Evolutionary conservation across 2,329 filamentous ascomycete genomes (phyloP), one percentile per base, ranked within the genome.

Genomic region (Bimuria novae-zelandiae): DNA sequence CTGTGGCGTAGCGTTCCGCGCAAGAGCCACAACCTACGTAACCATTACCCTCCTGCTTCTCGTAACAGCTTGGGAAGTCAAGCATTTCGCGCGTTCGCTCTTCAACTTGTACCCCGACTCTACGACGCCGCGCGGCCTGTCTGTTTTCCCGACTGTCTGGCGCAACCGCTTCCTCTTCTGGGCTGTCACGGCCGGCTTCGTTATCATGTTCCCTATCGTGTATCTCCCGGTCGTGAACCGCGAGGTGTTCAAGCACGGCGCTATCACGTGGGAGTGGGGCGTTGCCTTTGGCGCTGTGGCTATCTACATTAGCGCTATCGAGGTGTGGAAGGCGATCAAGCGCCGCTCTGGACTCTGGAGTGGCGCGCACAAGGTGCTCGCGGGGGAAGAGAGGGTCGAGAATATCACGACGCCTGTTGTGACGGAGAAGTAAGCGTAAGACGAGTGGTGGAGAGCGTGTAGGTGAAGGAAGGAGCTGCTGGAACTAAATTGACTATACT

Each of bases 21-120:
- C 88, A 1, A 84, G 77, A 17, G 76, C 75, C 1, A 78, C 77
- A 0, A 76, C 76, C 0, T 79, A 77, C 65, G 69, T 72, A 0
- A 76, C 75, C 17, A 74, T 79, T 11, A 78, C 77, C 0, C 71
- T 76, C 3, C 63, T 78, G 0, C 70, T 78, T 8, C 75, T 77
- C 19, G 68, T 78, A 58, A 78, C 76, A n/a, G 77, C 77, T 2
- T 78, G 76, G 76, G 76, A 79, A 61, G 76, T 78, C 52, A 79
- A 78, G 57, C 75, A 78, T 52, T 75, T 79, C 30, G 69, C 73
- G 12, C 72, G 75, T 39, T 71, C 69, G 7, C 63, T 79, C 3
- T 79, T 79, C 67, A 77, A 78, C 61, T 73, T 79, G 61, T 74
- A 79, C 42, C 75, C 76, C 1, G 63, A 64, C 44, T 56, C 65